A percentile compares a stretch with the other conserved stretches of the same genome.
These are phyloP conservation scores for Tulasnella calospora DNA, from an alignment of 768 basidiomycete genomes.

Conservation along the genomic window DNA sequence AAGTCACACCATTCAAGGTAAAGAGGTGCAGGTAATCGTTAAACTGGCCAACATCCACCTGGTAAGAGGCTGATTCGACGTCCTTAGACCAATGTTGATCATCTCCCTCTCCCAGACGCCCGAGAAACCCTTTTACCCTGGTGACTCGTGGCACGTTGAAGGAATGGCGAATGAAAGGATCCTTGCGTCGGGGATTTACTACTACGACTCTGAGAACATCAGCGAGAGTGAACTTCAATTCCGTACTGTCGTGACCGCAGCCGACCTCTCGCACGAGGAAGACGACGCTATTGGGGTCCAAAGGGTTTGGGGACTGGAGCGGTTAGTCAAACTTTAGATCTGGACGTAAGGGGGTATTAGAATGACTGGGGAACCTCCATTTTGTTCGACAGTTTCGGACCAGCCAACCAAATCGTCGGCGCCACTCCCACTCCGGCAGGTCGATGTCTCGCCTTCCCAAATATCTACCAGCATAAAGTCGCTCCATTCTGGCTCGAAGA, in stretches of 20 bases:
- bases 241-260: slow-evolving; percentile 31
- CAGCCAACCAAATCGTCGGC: slow-evolving; percentile 11
- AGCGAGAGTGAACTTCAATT: slow-evolving; percentile 36
- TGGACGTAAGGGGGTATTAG: too few species aligned
- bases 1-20: neutral
- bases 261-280: slow-evolving; percentile 30
- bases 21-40: slow-evolving; percentile 35
- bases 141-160: slow-evolving; percentile 45
- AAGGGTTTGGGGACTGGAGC: slow-evolving; percentile 45
- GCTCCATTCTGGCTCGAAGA: slow-evolving; percentile 20
- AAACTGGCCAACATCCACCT: slow-evolving; percentile 38
- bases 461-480: slow-evolving; percentile 26
- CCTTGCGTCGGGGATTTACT: slow-evolving; percentile 33
- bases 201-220: slow-evolving; percentile 35
- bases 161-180: slow-evolving; percentile 36
- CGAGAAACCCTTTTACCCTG: slow-evolving; percentile 45
- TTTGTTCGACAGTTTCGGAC: neutral
- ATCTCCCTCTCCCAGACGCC: slow-evolving; percentile 31
- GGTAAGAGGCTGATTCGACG: neutral
- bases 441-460: slow-evolving; percentile 26
- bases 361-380: neutral
- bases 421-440: neutral
- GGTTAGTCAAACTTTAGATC: neutral
- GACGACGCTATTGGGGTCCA: slow-evolving; percentile 34
- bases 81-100: neutral